Evolutionary conservation across 164 flowering plant genomes (phyloP), one percentile per base, ranked within the genome.

Genomic region (Hamamelis virginiana): DNA sequence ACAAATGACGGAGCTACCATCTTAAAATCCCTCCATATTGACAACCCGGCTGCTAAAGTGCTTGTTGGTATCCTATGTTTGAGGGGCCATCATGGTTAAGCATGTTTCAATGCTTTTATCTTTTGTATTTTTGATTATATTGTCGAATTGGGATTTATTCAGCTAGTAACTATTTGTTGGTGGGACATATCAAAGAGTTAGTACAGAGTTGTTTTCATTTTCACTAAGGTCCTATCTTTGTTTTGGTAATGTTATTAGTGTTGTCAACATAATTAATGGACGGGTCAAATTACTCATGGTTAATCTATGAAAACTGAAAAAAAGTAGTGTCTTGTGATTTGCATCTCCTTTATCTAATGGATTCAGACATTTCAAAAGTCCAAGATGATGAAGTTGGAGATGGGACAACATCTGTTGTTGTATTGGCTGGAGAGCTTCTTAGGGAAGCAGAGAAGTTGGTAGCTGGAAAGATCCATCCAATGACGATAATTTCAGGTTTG

Each of bases 381-480:
- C 98, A 95, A 85, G 98, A 95, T 80, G 98, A 95, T 79, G 98
- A 92, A 78, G 99, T 95, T 79, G 99, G 99, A 69, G 99, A 95
- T 76, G 99, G 99, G 59, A 95, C 99, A 43, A 95, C 99, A 33
- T 95, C 98, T 18, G 99, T 95, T 73, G 99, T 91, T 77, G 99
- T 95, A 57, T 83, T 95, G 81, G 97, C 98, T 73, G 98, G 99
- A 19, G 99, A 95, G 73, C 94, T 95, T 64, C 70, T 95, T 18
- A 84, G 98, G 78, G 97, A 92, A 75, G 99, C 98, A 14, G 99
- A 95, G 77, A 95, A 95, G 77, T 75, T 92, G 71, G 83, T 95
- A 55, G 85, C 87, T 2, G 53, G 89, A 26, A 95, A 95, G 84
- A 92, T 95, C 71, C 99, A 95, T 72, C 99, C 99, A 22, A 92